Conservation (phyloP, 2,329 filamentous ascomycete genomes). For the Diaporthe longicolla region DNA sequence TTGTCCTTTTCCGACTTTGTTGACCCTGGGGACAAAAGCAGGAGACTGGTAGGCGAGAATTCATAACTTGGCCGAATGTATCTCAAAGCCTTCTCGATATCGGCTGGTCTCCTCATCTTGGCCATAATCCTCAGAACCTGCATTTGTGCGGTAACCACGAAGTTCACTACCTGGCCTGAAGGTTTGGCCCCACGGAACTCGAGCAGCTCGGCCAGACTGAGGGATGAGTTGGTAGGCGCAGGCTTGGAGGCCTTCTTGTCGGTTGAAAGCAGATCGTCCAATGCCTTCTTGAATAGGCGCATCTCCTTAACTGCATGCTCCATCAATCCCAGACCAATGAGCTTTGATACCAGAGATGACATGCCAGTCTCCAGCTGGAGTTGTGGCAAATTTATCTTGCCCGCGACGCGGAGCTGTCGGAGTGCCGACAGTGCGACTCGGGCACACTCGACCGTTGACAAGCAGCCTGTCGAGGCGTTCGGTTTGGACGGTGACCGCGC, state of each 20-base stretch:
- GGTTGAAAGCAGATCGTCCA: slow-evolving; percentile 60
- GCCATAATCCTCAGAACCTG: slow-evolving; percentile 76
- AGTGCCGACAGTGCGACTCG: slow-evolving; percentile 77
- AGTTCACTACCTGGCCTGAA: slow-evolving; percentile 60
- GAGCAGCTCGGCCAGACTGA: slow-evolving; percentile 69
- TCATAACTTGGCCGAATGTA: slow-evolving; percentile 63
- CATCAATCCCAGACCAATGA: slow-evolving; percentile 75
- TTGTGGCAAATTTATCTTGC: slow-evolving; percentile 68
- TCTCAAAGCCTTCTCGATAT: slow-evolving; percentile 24
- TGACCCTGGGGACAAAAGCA: slow-evolving; percentile 62
- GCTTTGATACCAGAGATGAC: slow-evolving; percentile 76
- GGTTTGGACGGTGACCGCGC: slow-evolving; percentile 48
- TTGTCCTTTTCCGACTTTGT: slow-evolving; percentile 67
- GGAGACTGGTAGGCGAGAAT: slow-evolving; percentile 71
- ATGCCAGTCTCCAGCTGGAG: slow-evolving; percentile 82
- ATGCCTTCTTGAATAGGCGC: slow-evolving; percentile 72
- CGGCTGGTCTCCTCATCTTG: slow-evolving; percentile 64
- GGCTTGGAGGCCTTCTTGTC: slow-evolving; percentile 53
- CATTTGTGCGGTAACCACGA: slow-evolving; percentile 75
- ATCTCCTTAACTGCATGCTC: slow-evolving; percentile 80
- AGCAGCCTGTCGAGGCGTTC: slow-evolving; percentile 58
- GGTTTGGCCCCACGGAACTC: slow-evolving; percentile 67
- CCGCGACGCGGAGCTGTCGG: slow-evolving; percentile 68
- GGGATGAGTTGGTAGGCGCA: slow-evolving; percentile 52
- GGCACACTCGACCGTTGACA: slow-evolving; percentile 77